A percentile compares a stretch with the other conserved stretches of the same genome.
Evolutionary conservation across 2,329 filamentous ascomycete genomes (phyloP).

Genomic region (Didymella exigua): DNA sequence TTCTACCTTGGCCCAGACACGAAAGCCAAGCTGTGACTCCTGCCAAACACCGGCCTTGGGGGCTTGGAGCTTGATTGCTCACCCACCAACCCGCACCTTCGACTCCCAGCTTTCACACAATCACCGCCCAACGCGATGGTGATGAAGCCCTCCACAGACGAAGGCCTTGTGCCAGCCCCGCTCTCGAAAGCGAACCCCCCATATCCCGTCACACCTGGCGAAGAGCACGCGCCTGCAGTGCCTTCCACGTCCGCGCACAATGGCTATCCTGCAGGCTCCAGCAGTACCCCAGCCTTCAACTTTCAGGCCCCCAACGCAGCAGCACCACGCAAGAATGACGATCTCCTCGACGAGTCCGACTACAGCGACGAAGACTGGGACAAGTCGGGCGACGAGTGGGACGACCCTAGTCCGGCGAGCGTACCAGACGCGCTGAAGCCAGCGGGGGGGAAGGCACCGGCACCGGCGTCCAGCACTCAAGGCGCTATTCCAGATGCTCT

Average conservation of each 20-base stretch:
- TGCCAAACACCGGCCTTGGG: constrained; percentile 1
- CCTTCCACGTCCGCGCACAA: constrained; percentile 25
- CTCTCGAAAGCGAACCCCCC: constrained; percentile 51
- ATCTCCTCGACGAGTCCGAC: constrained; percentile 34
- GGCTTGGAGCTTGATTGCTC: constrained; percentile 14
- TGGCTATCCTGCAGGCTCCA: constrained; percentile 44
- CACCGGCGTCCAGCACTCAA: constrained; percentile 18
- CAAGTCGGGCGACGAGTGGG: constrained; percentile 44
- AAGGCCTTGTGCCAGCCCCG: constrained; percentile 48
- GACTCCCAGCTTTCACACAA: constrained; percentile 1
- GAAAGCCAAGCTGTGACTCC: constrained; percentile 8
- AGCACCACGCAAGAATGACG: constrained; percentile 28
- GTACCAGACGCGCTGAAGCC: constrained; percentile 46
- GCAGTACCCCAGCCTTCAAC: constrained; percentile 49
- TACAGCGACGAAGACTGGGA: constrained; percentile 48
- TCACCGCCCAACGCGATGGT: constrained; percentile 47
- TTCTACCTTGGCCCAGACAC: constrained; percentile 4
- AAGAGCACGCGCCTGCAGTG: constrained; percentile 35
- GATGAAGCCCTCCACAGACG: constrained; percentile 49
- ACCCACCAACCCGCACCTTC: constrained; percentile 1
- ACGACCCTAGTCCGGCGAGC: constrained; percentile 38
- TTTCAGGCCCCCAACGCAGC: constrained; percentile 41
- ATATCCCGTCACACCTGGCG: constrained; percentile 52
- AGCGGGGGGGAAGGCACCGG: constrained; percentile 38
- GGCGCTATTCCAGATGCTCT: constrained; percentile 38